Base-by-base conservation (phyloP, 371 early-diverging fungal species). In the Rhizomucor miehei region DNA sequence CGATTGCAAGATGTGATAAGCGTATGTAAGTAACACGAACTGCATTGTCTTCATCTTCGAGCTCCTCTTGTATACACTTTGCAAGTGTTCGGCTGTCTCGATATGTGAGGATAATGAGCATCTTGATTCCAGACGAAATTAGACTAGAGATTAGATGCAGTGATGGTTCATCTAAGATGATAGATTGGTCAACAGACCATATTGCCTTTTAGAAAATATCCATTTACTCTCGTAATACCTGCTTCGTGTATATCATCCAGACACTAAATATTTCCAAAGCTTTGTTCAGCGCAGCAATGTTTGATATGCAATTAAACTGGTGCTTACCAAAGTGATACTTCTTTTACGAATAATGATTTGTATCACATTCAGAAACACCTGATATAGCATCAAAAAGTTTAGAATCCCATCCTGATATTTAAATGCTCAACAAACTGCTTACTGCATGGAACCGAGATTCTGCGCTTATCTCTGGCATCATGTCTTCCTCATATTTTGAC, bases 191-290 rank as follows among this genome's bases (percentile, higher is more conserved):
- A 29, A 8, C 29, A 29, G 29, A 29, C 29, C 5, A 29, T 29
- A 8, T 29, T 29, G 8, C 29, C 19, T 40, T 17, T 43, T 19
- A 48, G 11, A n/a, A 40, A 9, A 44, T 44, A 37, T 11, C 4
- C 17, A 39, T 19, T 19, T 11, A 23, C n/a, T 43, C 9, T 17
- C 29, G 29, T 8, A 29, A 8, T 29, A 68, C 73, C 73, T 55
- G 76, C 76, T 67, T 75, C 71, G 51, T 71, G 72, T 21, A 75
- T 44, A 66, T 75, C 76, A 63, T 75, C 76, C 21, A 75, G 40
- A 14, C 69, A 75, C 75, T 75, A 59, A n/a, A 23, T 19, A 16
- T 24, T 34, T 36, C 9, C 2, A 45, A 21, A 45, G 3, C 36
- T 23, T 24, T 9, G 39, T 13, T 16, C 41, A 23, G 17, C 6